These are phyloP conservation scores for Boletellus ananas DNA, from an alignment of 768 basidiomycete genomes.

Conservation along the genomic window DNA sequence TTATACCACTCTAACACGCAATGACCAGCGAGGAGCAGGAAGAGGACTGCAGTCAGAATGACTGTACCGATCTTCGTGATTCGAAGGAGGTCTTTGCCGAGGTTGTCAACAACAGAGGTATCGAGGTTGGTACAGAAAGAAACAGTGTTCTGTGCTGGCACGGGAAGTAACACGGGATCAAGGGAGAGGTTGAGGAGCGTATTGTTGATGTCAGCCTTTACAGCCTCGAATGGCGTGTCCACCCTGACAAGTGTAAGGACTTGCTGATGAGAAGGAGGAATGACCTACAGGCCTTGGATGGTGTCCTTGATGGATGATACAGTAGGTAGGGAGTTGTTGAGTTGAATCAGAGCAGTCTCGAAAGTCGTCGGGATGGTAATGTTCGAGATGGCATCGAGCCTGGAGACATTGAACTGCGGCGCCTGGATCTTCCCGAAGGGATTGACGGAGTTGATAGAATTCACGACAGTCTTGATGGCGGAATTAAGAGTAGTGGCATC, in stretches of 20 bases:
- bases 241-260: slow-evolving; percentile 43
- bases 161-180: slow-evolving; percentile 67
- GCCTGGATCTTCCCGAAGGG: slow-evolving; percentile 65
- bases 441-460: slow-evolving; percentile 71
- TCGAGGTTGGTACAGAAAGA: slow-evolving; percentile 78
- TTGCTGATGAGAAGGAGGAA: neutral
- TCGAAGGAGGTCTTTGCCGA: slow-evolving; percentile 75
- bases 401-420: slow-evolving; percentile 73
- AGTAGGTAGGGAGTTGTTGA: slow-evolving; percentile 81
- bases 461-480: slow-evolving; percentile 58
- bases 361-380: slow-evolving; percentile 79
- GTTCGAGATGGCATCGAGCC: slow-evolving; percentile 68
- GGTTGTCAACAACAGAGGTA: slow-evolving; percentile 79
- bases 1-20: slow-evolving; percentile 85
- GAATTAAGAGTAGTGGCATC: slow-evolving; percentile 67
- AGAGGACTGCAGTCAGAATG: slow-evolving; percentile 66
- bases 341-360: slow-evolving; percentile 61
- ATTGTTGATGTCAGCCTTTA: slow-evolving; percentile 87
- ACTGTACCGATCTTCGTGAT: slow-evolving; percentile 76
- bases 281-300: slow-evolving; percentile 62
- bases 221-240: slow-evolving; percentile 79
- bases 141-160: slow-evolving; percentile 66
- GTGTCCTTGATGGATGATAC: slow-evolving; percentile 68
- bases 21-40: slow-evolving; percentile 70
- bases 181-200: slow-evolving; percentile 75